A percentile compares a stretch with the other conserved stretches of the same genome.
These are phyloP conservation scores for Sugiyamaella castrensis DNA, from an alignment of 1,139 yeast species.

Conservation along the genomic window DNA sequence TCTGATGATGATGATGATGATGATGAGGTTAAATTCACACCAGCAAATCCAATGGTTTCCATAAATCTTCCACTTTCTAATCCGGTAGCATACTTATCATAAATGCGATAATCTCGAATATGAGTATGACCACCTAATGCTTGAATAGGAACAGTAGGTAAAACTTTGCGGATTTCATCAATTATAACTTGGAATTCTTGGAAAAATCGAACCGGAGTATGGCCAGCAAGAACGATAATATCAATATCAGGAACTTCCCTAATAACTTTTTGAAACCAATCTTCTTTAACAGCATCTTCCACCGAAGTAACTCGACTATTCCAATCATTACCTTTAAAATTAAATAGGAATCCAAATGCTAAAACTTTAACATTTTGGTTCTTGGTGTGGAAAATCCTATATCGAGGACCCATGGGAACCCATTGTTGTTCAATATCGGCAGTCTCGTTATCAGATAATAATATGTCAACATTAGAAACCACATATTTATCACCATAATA, in stretches of 20 bases:
- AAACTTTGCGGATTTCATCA: constrained; percentile 50
- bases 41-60: constrained; percentile 87
- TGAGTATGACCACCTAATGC: constrained; percentile 96
- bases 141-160: constrained; percentile 67
- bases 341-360: constrained; percentile 76
- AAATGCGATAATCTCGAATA: constrained; percentile 72
- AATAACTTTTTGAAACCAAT: constrained; percentile 63
- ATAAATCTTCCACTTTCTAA: constrained; percentile 89
- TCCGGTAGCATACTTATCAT: constrained; percentile 68
- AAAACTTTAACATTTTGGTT: constrained; percentile 52
- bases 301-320: constrained; percentile 67
- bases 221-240: constrained; percentile 69
- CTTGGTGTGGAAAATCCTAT: constrained; percentile 62
- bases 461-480: constrained; percentile 76
- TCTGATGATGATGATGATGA: constrained; percentile 5
- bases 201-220: constrained; percentile 71
- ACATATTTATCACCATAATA: constrained; percentile 66
- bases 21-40: constrained; percentile 45
- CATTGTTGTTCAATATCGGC: constrained; percentile 41
- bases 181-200: constrained; percentile 52
- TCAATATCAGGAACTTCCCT: constrained; percentile 51
- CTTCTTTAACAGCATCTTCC: constrained; percentile 49
- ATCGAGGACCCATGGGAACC: constrained; percentile 67
- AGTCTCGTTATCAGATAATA: constrained; percentile 35
- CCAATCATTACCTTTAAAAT: constrained; percentile 61